Conservation (phyloP, 495 filamentous ascomycete species). For the Trypethelium eluteriae region DNA sequence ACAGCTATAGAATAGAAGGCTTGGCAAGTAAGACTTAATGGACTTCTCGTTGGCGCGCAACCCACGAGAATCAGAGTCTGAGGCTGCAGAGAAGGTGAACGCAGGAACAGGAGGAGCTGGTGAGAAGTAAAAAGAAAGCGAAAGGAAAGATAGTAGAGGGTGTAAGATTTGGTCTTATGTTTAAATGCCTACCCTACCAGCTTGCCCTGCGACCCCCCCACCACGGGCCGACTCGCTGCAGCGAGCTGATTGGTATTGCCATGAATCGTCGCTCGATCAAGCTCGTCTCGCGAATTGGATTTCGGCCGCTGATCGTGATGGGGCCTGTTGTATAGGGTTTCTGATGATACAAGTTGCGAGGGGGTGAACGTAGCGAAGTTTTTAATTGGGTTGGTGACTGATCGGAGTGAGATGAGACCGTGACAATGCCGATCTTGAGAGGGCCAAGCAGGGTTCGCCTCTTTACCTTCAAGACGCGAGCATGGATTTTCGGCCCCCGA, state of each 20-base stretch:
- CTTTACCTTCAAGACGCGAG: neutral
- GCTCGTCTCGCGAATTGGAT: neutral
- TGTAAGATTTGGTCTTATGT: too few species aligned
- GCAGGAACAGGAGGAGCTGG: neutral
- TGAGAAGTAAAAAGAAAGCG: neutral
- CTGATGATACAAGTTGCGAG: too few species aligned
- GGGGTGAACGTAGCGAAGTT: neutral
- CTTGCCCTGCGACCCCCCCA: neutral
- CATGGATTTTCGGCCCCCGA: slow-evolving; percentile 1
- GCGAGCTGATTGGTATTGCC: neutral
- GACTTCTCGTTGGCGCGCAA: too few species aligned
- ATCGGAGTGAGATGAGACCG: slow-evolving; percentile 4
- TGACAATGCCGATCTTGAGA: neutral
- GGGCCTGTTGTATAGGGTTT: too few species aligned
- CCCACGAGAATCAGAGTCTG: too few species aligned
- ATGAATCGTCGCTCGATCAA: neutral
- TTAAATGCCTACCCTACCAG: neutral
- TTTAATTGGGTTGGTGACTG: neutral
- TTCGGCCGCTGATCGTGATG: neutral
- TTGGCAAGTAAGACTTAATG: too few species aligned
- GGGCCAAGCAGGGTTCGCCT: neutral
- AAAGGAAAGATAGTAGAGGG: too few species aligned
- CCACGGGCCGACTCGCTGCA: neutral
- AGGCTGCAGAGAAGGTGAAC: neutral
- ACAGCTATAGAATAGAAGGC: too few species aligned